A percentile compares a stretch with the other conserved stretches of the same genome.
phyloP scores from a whole-genome alignment of 495 filamentous ascomycete genomes.

The Penicillium lagena region DNA sequence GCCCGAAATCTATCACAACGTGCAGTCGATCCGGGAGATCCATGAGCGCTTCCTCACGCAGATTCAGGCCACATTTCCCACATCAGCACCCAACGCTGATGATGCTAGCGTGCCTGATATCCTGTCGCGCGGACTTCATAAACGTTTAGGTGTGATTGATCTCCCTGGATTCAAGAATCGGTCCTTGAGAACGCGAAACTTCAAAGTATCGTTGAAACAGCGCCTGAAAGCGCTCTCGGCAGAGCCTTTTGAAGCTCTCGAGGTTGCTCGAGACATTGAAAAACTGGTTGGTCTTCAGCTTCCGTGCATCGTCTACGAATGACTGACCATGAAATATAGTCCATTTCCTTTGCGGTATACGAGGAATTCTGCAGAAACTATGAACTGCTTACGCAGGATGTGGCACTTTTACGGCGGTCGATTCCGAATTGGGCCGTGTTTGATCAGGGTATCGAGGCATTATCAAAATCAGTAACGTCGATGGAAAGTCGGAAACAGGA shows the following conservation, averaged over 20 bases:
- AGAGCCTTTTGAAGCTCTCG: conserved; percentile 63
- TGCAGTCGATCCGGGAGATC: conserved; percentile 35
- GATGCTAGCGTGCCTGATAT: conserved; percentile 14
- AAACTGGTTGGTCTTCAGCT: conserved; percentile 51
- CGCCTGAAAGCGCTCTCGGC: conserved; percentile 44
- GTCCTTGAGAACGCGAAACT: conserved; percentile 22
- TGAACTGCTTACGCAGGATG: conserved; percentile 71
- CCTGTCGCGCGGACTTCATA: conserved; percentile 11
- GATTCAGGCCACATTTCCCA: conserved; percentile 24
- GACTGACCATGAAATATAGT: conserved; percentile 38
- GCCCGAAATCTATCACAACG: conserved; percentile 36
- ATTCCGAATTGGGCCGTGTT: conserved; percentile 73
- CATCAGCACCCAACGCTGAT: conserved; percentile 13
- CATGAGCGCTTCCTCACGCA: conserved; percentile 36
- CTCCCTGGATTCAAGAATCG: conserved; percentile 19
- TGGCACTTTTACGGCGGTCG: conserved; percentile 59
- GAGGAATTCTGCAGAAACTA: conserved; percentile 85
- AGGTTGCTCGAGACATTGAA: conserved; percentile 72
- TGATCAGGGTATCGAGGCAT: conserved; percentile 81
- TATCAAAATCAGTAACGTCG: conserved; percentile 70
- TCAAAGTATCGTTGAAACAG: conserved; percentile 20
- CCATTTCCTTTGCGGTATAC: conserved; percentile 75
- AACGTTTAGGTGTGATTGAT: conserved; percentile 18
- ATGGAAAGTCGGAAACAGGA: conserved; percentile 56
- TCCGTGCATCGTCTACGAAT: neutral